Evolutionary conservation across 306 rosid species (phyloP).

Genomic region (Luffa acutangula): DNA sequence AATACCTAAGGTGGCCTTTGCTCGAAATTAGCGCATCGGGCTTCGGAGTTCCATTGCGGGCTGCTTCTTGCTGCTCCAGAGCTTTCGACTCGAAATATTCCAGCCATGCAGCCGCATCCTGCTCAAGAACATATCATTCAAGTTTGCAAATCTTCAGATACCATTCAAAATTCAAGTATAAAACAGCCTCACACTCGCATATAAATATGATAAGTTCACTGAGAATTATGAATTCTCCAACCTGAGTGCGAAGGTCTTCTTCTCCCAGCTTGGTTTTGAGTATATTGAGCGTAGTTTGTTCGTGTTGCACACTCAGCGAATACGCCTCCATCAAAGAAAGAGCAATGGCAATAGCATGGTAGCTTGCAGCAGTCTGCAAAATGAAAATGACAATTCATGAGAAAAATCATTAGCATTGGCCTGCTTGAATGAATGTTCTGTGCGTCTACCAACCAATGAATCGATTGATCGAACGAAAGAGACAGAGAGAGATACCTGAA

Average conservation of each 20-base stretch:
- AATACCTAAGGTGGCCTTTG: slow-evolving; percentile 99
- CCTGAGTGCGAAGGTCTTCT: slow-evolving; percentile 98
- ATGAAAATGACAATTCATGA: slow-evolving; percentile 6
- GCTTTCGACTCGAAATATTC: slow-evolving; percentile 92
- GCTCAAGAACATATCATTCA: slow-evolving; percentile 13
- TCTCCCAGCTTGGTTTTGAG: slow-evolving; percentile 78
- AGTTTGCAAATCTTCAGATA: neutral
- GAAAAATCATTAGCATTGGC: neutral
- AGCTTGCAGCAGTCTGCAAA: slow-evolving; percentile 90
- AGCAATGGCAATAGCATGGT: slow-evolving; percentile 98
- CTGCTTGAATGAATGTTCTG: neutral
- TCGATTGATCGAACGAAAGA: neutral
- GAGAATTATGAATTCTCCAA: neutral
- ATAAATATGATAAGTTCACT: neutral
- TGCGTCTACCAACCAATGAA: neutral
- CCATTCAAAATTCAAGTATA: neutral
- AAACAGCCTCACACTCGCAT: neutral
- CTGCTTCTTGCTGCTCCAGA: slow-evolving; percentile 94
- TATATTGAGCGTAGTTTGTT: slow-evolving; percentile 87
- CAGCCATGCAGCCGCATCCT: slow-evolving; percentile 99
- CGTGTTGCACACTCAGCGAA: slow-evolving; percentile 92
- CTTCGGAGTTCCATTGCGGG: slow-evolving; percentile 88
- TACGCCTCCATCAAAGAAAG: slow-evolving; percentile 96
- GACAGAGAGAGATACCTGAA: slow-evolving; percentile 51
- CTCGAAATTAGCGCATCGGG: slow-evolving; percentile 84